Evolutionary conservation across 164 flowering plant genomes (phyloP).

Genomic region (Nymphaea colorata): DNA sequence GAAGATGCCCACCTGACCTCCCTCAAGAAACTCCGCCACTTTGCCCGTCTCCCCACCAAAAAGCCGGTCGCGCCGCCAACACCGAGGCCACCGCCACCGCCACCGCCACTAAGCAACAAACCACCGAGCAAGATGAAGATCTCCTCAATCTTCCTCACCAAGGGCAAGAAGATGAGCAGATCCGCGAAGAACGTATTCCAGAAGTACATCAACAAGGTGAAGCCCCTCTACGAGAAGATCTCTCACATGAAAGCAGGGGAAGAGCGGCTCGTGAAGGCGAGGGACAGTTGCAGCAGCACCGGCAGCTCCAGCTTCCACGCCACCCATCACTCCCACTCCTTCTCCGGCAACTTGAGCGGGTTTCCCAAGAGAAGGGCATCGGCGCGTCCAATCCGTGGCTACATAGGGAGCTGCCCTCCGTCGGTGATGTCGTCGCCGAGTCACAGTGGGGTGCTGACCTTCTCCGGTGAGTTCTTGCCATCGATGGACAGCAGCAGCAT

Average conservation of each 20-base stretch:
- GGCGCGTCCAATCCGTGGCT: neutral
- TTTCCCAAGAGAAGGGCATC: conserved; percentile 9
- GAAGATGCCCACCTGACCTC: neutral
- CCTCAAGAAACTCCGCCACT: neutral
- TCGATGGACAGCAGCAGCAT: conserved; percentile 10
- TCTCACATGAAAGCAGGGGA: conserved; percentile 19
- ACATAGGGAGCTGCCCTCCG: conserved; percentile 65
- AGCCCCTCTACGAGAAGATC: conserved; percentile 71
- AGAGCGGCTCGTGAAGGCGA: conserved; percentile 1
- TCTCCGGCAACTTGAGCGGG: conserved; percentile 65
- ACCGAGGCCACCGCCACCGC: neutral
- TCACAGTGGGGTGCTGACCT: conserved; percentile 57
- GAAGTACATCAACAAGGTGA: conserved; percentile 78
- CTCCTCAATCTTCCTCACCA: neutral
- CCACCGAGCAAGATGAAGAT: neutral
- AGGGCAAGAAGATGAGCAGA: neutral
- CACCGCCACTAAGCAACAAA: neutral
- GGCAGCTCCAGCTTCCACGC: neutral
- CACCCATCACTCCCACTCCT: conserved; percentile 30
- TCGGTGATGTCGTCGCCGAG: conserved; percentile 91
- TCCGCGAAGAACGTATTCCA: conserved; percentile 30
- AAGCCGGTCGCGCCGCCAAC: neutral
- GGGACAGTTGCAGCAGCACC: conserved; percentile 4
- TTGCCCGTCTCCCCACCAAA: neutral
- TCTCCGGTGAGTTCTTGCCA: neutral